These are phyloP conservation scores for Auriscalpium vulgare DNA, from an alignment of 768 basidiomycete genomes.

Conservation along the genomic window DNA sequence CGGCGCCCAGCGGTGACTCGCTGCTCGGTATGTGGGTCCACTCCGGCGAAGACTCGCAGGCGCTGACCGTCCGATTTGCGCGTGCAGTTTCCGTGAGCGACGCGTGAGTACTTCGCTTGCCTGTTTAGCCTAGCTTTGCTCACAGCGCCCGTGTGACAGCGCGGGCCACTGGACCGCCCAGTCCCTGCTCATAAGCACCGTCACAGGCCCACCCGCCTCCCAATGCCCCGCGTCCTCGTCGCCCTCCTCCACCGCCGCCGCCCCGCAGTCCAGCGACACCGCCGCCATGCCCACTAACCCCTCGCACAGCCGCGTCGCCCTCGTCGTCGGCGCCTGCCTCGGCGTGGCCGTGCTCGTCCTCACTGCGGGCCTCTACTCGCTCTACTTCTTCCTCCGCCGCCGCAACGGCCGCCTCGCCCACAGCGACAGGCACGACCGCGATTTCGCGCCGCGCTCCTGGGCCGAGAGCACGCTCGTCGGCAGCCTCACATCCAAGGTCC, in stretches of 20 bases:
- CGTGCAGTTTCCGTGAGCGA: constrained; percentile 32
- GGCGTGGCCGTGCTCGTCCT: constrained; percentile 23
- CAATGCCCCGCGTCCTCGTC: not conserved
- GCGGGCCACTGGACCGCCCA: constrained; percentile 30
- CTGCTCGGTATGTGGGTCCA: too few relatives aligned
- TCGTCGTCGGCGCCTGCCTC: constrained; percentile 26
- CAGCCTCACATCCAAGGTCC: not conserved
- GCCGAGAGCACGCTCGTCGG: not conserved
- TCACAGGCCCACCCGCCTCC: not conserved
- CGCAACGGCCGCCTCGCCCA: constrained; percentile 2
- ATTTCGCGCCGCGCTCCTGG: constrained; percentile 7
- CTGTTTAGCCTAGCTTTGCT: not conserved
- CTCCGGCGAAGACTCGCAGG: too few relatives aligned
- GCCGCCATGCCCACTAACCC: constrained; percentile 11
- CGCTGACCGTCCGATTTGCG: too few relatives aligned
- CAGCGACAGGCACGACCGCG: constrained; percentile 10
- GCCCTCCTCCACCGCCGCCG: not conserved
- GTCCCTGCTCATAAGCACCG: constrained; percentile 13
- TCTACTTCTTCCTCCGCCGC: constrained; percentile 18
- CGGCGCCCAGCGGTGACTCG: constrained; percentile 22
- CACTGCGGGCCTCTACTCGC: constrained; percentile 14
- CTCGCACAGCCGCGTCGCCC: constrained; percentile 6
- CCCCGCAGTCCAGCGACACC: constrained; percentile 15
- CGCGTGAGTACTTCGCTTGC: constrained; percentile 28
- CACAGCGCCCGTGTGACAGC: constrained; percentile 18